Conservation (phyloP, 208 protist genomes). For the Leishmania amazonensis region DNA sequence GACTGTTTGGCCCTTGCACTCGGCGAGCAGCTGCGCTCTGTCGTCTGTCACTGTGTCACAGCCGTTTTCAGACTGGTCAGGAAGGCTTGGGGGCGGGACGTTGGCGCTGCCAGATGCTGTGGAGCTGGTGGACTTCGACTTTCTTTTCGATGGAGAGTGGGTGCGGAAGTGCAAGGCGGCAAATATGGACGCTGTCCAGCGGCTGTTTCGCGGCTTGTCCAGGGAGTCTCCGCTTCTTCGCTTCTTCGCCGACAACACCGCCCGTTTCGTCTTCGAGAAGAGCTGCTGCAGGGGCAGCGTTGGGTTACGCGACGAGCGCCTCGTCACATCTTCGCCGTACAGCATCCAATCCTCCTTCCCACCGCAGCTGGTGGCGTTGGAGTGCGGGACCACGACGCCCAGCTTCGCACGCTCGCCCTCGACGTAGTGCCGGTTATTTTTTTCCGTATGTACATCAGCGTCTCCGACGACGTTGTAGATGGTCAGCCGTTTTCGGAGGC, state of each 20-base stretch:
- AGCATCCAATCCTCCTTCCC: constrained; percentile 44
- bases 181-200: constrained; percentile 15
- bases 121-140: neutral
- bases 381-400: constrained; percentile 43
- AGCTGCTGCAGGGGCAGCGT: constrained; percentile 8
- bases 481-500: constrained; percentile 48
- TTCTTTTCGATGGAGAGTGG: constrained; percentile 7
- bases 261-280: constrained; percentile 18
- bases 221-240: neutral
- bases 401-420: constrained; percentile 43
- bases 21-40: constrained; percentile 33
- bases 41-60: neutral
- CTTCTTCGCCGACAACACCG: neutral
- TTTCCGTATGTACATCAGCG: constrained; percentile 44
- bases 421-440: constrained; percentile 39
- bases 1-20: constrained; percentile 49
- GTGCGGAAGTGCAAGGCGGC: constrained; percentile 7
- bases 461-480: constrained; percentile 53
- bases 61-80: neutral
- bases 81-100: neutral
- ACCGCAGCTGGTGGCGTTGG: constrained; percentile 3
- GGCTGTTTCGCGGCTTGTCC: constrained; percentile 1
- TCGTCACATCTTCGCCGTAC: constrained; percentile 33
- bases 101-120: neutral
- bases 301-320: constrained; percentile 9